Percentiles rank a stretch among this genome's conserved stretches.
Evolutionary conservation across 345 rosid species (phyloP).

Genomic region (Pseudoturritis turrita): DNA sequence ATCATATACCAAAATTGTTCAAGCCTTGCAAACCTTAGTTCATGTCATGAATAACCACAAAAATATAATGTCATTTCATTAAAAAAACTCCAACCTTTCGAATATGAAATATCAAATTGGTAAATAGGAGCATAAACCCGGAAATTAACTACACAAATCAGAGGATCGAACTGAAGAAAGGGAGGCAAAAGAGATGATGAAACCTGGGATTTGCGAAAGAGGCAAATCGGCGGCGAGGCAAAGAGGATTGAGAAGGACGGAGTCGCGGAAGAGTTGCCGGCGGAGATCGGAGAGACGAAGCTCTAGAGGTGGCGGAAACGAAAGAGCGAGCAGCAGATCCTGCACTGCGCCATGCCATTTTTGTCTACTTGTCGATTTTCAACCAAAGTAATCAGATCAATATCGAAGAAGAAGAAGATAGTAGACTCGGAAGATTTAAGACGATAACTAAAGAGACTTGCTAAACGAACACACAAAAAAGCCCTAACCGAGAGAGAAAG

Average conservation of each 20-base stretch:
- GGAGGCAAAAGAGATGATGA: not conserved
- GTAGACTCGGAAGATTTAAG: not conserved
- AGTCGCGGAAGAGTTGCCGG: constrained; percentile 54
- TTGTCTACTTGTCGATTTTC: not conserved
- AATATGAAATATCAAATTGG: not conserved
- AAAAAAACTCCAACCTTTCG: not conserved
- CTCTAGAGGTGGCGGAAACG: constrained; percentile 52
- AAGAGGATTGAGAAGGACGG: constrained; percentile 51
- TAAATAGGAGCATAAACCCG: not conserved
- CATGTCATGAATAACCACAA: not conserved
- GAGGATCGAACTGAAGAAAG: not conserved
- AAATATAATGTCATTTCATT: not conserved
- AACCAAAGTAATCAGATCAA: constrained; percentile 1
- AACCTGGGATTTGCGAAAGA: constrained; percentile 67
- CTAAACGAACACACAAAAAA: not conserved
- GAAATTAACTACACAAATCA: not conserved
- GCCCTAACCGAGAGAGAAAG: constrained; percentile 1
- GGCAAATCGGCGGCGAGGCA: constrained; percentile 66
- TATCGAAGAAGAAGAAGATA: constrained; percentile 5
- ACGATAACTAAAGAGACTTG: not conserved
- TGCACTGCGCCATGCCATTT: constrained; percentile 49
- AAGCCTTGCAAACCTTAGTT: not conserved
- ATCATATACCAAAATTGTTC: not conserved
- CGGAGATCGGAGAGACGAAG: constrained; percentile 54
- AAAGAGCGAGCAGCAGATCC: constrained; percentile 39